Conservation (phyloP, 495 filamentous ascomycete species). For the Umbilicaria muhlenbergii region DNA sequence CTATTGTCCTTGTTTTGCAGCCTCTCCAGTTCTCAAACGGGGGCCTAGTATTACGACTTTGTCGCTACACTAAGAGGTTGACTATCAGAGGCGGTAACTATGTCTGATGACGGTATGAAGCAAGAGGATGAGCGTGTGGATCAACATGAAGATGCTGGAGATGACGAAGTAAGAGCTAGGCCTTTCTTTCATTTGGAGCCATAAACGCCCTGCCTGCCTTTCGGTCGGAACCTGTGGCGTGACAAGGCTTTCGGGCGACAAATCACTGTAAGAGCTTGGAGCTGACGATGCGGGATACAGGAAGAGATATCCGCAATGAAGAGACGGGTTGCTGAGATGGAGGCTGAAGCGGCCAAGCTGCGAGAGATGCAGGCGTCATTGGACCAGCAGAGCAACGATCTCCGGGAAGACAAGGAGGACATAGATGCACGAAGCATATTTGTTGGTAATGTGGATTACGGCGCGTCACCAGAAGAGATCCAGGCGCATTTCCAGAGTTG, state of each 20-base stretch:
- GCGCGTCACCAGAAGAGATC: slow-evolving; percentile 94
- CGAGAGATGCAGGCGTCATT: slow-evolving; percentile 90
- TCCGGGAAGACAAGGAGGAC: slow-evolving; percentile 88
- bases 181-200: slow-evolving; percentile 3
- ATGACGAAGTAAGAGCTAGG: slow-evolving; percentile 21
- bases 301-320: slow-evolving; percentile 99
- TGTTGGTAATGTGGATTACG: slow-evolving; percentile 98
- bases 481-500: slow-evolving; percentile 98
- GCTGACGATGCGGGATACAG: slow-evolving; percentile 27
- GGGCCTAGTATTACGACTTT: no score
- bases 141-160: slow-evolving; percentile 14
- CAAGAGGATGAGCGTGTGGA: slow-evolving; percentile 11
- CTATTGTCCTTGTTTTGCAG: no score
- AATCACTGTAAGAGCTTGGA: slow-evolving; percentile 9
- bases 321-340: slow-evolving; percentile 94
- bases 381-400: slow-evolving; percentile 66
- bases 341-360: slow-evolving; percentile 89
- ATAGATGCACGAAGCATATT: slow-evolving; percentile 93
- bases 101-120: slow-evolving; percentile 14
- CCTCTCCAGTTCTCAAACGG: no score
- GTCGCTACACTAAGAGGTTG: no score
- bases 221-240: not conserved
- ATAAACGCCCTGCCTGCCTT: no score
- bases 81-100: not conserved
- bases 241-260: slow-evolving; percentile 3